These are phyloP conservation scores for Eucalyptus curtisii DNA, from an alignment of 345 rosid species.

Conservation along the genomic window DNA sequence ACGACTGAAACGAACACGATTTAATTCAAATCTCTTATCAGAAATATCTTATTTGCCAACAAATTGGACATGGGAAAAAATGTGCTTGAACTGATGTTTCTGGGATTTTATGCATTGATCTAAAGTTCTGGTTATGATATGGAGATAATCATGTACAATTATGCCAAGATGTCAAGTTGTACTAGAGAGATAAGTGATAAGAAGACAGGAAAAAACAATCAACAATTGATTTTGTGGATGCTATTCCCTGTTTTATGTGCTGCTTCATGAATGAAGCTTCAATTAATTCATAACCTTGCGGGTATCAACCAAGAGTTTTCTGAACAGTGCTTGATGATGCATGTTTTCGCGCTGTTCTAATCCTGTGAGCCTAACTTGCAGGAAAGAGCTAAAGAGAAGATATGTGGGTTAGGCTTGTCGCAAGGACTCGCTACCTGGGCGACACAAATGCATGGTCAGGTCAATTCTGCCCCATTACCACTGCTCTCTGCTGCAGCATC, in stretches of 20 bases:
- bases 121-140: background rate
- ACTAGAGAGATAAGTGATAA: background rate
- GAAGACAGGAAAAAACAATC: background rate
- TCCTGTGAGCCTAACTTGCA: conserved; percentile 8
- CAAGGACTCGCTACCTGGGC: conserved; percentile 38
- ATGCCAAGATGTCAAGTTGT: background rate
- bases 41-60: background rate
- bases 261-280: background rate
- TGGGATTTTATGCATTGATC: background rate
- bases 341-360: background rate
- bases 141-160: background rate
- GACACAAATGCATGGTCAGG: conserved; percentile 60
- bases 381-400: conserved; percentile 41
- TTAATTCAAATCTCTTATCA: background rate
- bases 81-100: background rate
- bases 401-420: conserved; percentile 22
- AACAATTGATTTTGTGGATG: background rate
- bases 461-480: conserved; percentile 30
- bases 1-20: background rate
- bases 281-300: background rate
- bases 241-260: background rate
- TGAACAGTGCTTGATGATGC: background rate
- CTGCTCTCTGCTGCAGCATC: conserved; percentile 93
- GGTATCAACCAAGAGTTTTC: background rate
- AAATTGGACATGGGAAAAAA: background rate